Evolutionary conservation across 495 filamentous ascomycete genomes (phyloP), one percentile per base, ranked within the genome.

Genomic region (Penicillium dipodomyicola): DNA sequence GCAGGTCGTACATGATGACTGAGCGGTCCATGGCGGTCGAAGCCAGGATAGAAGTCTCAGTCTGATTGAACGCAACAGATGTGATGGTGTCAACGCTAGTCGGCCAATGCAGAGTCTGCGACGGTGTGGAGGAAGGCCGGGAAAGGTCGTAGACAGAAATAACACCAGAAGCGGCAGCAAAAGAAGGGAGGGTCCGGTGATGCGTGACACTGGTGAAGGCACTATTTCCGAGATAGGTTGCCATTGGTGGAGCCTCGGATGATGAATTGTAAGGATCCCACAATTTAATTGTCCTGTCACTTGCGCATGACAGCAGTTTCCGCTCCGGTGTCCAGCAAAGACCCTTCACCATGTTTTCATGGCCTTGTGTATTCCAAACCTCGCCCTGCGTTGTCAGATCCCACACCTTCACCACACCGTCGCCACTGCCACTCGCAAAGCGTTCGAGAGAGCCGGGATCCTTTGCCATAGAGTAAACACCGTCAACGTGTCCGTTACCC

Each of bases 331-430:
- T 96, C 83, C 92, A 97, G 58, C 85, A 87, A 67, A 97, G 76
- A 1, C 91, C 90, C 75, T 96, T 97, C 39, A 98, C 90, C 49
- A 98, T 88, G 49, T 92, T 87, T 41, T 90, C 87, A 60, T 94
- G 90, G 3, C 90, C 94, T 57, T 88, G 83, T 0, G 84, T 85
- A 33, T 89, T 80, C 85, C 91, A 95, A 15, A 88, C 77, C 63
- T 97, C 90, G 30, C 89, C 87, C 41, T 86, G 77, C 27, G 81
- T 88, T 4, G 87, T 82, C 54, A 98, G 75, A 70, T 94, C 86
- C 94, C 95, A 98, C 41, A 96, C 89, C 68, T 97, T 98, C 41
- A 97, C 81, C 14, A 96, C 83, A 56, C 92, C 92, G 64, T 92
- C 90, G 50, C 90, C 90, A 57, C 85, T 88, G 25, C 90, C 90